Conservation (phyloP, 2,329 filamentous ascomycete species). For the Thielaviopsis populi region DNA sequence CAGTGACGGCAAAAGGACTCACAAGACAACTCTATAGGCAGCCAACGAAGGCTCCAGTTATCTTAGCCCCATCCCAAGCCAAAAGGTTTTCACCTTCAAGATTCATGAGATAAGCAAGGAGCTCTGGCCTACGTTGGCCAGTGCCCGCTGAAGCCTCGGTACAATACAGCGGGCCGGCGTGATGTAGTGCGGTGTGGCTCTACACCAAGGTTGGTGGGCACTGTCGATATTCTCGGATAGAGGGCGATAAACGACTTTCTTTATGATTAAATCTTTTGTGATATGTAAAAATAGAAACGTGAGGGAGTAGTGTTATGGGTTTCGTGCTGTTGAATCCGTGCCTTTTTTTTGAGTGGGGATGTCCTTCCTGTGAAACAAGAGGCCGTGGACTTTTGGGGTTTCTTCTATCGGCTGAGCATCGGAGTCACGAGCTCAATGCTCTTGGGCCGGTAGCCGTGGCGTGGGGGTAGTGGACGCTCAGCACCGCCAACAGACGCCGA, state of each 20-base stretch:
- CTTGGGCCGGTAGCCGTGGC: conserved; percentile 42
- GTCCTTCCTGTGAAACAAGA: neutral
- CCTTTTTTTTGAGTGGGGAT: conserved; percentile 6
- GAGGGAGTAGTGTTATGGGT: neutral
- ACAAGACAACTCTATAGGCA: neutral
- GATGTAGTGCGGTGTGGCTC: neutral
- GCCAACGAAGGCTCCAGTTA: neutral
- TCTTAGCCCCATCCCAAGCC: neutral
- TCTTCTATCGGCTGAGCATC: conserved; percentile 33
- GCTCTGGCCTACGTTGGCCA: neutral
- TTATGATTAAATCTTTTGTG: conserved; percentile 1
- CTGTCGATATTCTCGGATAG: neutral
- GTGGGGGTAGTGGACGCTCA: conserved; percentile 42
- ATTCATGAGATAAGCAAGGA: neutral
- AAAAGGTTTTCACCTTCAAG: neutral
- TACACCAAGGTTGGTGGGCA: neutral
- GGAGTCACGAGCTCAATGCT: conserved; percentile 51
- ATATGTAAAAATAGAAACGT: conserved; percentile 2
- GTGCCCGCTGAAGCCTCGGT: neutral
- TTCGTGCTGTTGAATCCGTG: conserved; percentile 14
- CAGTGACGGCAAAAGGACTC: neutral
- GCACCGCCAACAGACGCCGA: conserved; percentile 24
- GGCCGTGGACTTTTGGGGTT: neutral
- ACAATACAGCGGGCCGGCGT: neutral
- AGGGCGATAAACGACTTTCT: neutral